Evolutionary conservation across 371 early-diverging fungal genomes (phyloP).

Genomic region (Rhizopus microsporus): DNA sequence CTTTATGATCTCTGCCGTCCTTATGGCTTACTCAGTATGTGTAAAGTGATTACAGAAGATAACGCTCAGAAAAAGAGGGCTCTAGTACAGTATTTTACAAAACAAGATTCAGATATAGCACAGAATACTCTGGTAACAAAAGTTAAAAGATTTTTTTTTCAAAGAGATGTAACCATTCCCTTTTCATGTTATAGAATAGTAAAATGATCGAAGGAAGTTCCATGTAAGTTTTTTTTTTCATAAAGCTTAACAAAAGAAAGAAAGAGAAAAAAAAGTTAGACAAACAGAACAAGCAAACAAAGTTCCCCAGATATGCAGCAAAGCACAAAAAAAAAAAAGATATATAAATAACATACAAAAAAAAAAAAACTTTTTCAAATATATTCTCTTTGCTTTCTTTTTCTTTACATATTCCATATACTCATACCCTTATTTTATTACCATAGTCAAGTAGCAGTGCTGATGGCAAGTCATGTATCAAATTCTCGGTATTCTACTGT

Average conservation of each 20-base stretch:
- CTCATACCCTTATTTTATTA: not conserved
- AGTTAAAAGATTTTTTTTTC: not conserved
- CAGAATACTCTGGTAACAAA: conserved; percentile 25
- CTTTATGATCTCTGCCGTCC: conserved; percentile 41
- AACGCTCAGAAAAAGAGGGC: conserved; percentile 27
- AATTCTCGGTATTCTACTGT: not conserved
- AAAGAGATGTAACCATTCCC: not conserved
- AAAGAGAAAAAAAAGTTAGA: too few species aligned
- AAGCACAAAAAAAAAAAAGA: not conserved
- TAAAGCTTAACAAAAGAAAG: not conserved
- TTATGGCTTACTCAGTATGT: conserved; percentile 43
- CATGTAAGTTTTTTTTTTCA: conserved; percentile 18
- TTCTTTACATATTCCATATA: conserved; percentile 1
- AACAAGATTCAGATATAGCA: conserved; percentile 32
- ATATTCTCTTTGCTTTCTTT: conserved; percentile 4
- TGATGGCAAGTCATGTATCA: conserved; percentile 8
- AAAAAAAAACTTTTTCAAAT: conserved; percentile 1
- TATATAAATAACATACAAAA: not conserved
- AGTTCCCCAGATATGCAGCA: not conserved
- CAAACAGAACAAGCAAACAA: not conserved
- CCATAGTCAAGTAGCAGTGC: conserved; percentile 11
- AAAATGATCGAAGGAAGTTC: conserved; percentile 18
- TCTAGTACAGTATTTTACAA: conserved; percentile 37
- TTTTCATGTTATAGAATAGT: conserved; percentile 13
- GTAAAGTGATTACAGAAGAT: conserved; percentile 28